A percentile compares a stretch with the other conserved stretches of the same genome.
Evolutionary conservation across 768 basidiomycete species (phyloP).

Genomic region (Lactarius sanguifluus): DNA sequence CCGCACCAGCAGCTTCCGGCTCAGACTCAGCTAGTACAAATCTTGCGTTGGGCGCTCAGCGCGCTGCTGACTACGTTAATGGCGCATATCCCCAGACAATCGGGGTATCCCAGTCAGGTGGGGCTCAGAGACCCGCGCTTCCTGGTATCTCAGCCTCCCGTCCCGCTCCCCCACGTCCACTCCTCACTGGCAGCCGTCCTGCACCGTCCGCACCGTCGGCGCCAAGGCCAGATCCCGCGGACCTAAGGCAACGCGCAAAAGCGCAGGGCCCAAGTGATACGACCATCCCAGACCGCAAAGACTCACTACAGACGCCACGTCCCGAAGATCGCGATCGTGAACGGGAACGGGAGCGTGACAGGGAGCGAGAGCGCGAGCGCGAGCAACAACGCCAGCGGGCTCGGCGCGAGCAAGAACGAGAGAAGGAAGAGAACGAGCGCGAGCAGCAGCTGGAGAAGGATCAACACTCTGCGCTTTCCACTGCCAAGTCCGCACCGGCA

Average conservation of each 20-base stretch:
- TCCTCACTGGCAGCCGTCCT: slow-evolving; percentile 54
- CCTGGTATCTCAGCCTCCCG: slow-evolving; percentile 52
- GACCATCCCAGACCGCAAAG: slow-evolving; percentile 47
- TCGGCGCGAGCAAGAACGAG: slow-evolving; percentile 32
- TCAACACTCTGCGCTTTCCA: slow-evolving; percentile 38
- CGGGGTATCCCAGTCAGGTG: slow-evolving; percentile 37
- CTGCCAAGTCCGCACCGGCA: slow-evolving; percentile 48
- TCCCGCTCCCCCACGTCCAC: slow-evolving; percentile 68
- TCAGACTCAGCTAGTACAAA: slow-evolving; percentile 38
- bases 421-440: slow-evolving; percentile 38
- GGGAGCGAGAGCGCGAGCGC: slow-evolving; percentile 26
- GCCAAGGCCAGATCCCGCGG: slow-evolving; percentile 57
- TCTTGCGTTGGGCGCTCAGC: slow-evolving; percentile 46
- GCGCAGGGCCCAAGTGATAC: slow-evolving; percentile 50
- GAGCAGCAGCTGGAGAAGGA: slow-evolving; percentile 33
- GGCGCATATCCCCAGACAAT: slow-evolving; percentile 48
- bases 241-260: slow-evolving; percentile 64
- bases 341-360: slow-evolving; percentile 29
- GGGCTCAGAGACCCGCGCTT: slow-evolving; percentile 34
- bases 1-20: slow-evolving; percentile 39
- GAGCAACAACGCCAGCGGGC: slow-evolving; percentile 32
- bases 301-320: slow-evolving; percentile 40
- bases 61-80: slow-evolving; percentile 63
- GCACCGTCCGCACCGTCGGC: slow-evolving; percentile 54
- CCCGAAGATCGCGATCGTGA: slow-evolving; percentile 33